Evolutionary conservation across 306 rosid species (phyloP), one percentile per base, ranked within the genome.

Genomic region (Calophaca sinica): DNA sequence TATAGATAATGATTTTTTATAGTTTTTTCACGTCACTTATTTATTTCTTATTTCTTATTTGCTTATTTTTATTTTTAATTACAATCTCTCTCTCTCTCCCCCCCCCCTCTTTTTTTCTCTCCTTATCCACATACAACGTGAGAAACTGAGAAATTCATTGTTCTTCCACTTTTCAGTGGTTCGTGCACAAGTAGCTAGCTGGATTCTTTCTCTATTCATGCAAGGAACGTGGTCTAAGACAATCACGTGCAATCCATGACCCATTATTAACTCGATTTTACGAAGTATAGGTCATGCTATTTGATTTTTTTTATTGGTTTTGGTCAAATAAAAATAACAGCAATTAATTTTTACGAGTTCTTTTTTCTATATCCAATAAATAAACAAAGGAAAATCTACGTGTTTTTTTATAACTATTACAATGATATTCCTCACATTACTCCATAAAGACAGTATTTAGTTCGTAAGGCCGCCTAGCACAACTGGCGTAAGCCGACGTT

Each of bases 161-260:
- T 33, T 33, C 4, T 33, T 33, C 2, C 26, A 20, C 38, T 10
- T 64, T 64, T 9, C 26, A 0, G 11, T 50, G 55, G 70, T 31
- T 46, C 55, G 51, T 28, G 54, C 3, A 35, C 28, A n/a, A 12
- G 35, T 32, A 76, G 41, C 14, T 45, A 29, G 42, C 32, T 35
- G 54, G 36, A 20, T 55, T 65, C 44, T 12, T 63, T 52, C 71
- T 69, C 0, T 20, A 20, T 62, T 75, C 84, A 81, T 75, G 85
- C 74, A 75, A 39, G 4, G 51, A 81, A 75, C 75, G 81, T 76
- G 85, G 74, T 39, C 78, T 12, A 63, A 49, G 81, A 51, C 68
- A 70, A 36, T 70, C 81, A 81, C 79, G 79, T 81, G 85, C 75
- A 12, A 3, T 70, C 50, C 65, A 81, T 81, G 75, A 71, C 4